Conservation (phyloP, 805 yeast species). For the Yamadazyma tumulicola region DNA sequence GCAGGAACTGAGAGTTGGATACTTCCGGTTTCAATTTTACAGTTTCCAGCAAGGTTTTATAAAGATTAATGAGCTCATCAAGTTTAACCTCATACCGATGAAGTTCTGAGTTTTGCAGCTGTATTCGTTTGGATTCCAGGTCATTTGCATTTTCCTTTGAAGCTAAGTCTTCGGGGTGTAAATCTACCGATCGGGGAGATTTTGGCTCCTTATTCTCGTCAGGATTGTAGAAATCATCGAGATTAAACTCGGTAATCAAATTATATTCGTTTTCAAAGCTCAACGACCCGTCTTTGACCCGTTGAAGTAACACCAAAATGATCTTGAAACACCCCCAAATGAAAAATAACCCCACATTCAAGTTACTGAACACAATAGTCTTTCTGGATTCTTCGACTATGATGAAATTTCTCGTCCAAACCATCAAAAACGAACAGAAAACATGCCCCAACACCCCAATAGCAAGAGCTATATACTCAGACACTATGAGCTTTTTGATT, state of each 20-base stretch:
- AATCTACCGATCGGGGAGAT: too few relatives aligned
- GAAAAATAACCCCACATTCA: constrained; percentile 31
- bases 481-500: constrained; percentile 4
- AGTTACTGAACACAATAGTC: constrained; percentile 29
- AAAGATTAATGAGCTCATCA: background rate
- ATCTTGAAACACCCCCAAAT: constrained; percentile 27
- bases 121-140: background rate
- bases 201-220: background rate
- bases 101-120: background rate
- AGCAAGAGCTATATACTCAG: constrained; percentile 16
- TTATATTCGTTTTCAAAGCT: constrained; percentile 10
- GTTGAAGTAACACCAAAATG: constrained; percentile 13
- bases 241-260: constrained; percentile 11
- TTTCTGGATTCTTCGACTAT: constrained; percentile 23
- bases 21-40: background rate
- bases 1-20: background rate
- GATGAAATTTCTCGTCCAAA: constrained; percentile 23
- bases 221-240: background rate
- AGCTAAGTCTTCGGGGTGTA: background rate
- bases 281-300: constrained; percentile 2
- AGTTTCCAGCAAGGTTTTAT: background rate
- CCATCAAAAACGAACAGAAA: constrained; percentile 23
- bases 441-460: constrained; percentile 26
- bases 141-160: background rate
- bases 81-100: background rate